Evolutionary conservation across 306 rosid species (phyloP), one percentile per base, ranked within the genome.

Genomic region (Casuarina equisetifolia): DNA sequence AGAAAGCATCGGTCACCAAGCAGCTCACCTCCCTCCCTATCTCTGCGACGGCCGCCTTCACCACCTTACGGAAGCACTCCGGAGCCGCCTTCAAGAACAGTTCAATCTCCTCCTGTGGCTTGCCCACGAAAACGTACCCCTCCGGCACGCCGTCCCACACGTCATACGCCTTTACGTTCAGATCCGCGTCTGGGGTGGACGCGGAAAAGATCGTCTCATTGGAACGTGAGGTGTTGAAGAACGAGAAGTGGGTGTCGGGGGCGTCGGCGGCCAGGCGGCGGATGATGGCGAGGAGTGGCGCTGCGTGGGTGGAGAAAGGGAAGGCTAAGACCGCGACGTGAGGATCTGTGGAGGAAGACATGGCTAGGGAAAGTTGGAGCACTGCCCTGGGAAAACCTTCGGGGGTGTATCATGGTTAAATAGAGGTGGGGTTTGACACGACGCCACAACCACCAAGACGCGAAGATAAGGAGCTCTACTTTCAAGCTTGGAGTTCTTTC

Each of bases 281-380:
- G 6, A 74, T 48, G 20, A 66, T 48, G 46, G 50, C n/a, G 32
- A 74, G 43, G 20, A 74, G 69, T 12, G 83, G 76, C 6, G 61
- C 73, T 2, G 83, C 83, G 20, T 80, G 83, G 40, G 64, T 68
- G 15, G 10, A 1, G 64, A 74, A 68, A 3, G 83, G 83, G 42
- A 80, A 80, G 75, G 79, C 79, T n/a, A 74, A 58, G 54, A 70
- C 79, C 1, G 72, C 83, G 3, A 80, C 75, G 38, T 80, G 83
- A 20, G 70, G 20, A 52, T 40, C 48, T 10, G 19, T 68, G 51
- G 51, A 38, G 51, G 53, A 68, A 20, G 6, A 0, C 70, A 36
- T 66, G 48, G 70, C 13, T 68, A 44, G 69, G 13, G 4, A 57
- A 57, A 57, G 39, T 19, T 57, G 36, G 0, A 2, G 51, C 12